Base-by-base conservation (phyloP, 768 basidiomycete species). In the Phlegmacium glaucopus region DNA sequence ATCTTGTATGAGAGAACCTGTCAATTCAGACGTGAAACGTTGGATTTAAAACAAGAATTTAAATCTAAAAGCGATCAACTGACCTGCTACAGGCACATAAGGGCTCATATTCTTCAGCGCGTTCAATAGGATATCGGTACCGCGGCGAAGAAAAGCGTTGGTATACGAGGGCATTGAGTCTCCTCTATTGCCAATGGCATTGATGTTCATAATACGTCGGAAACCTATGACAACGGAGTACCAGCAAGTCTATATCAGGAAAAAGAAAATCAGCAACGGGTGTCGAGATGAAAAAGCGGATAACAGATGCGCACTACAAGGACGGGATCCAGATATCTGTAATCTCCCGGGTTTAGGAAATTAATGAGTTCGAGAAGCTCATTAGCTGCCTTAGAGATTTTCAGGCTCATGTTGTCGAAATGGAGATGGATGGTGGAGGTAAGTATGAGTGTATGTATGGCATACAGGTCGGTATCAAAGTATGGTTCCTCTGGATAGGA, bases 361-460 rank as follows among this genome's bases (percentile, higher is more conserved):
- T 71, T 69, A 25, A 82, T 69, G 16, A 79, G 65, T 22, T 66
- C 60, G 15, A 74, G 64, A 7, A 79, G 60, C 4, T 72, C 62
- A 48, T 71, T 70, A 3, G 72, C 76, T 0, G 77, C 72, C 52
- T 67, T 65, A 10, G 75, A 58, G 27, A 72, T 69, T 49, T 72
- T 71, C 46, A 68, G 58, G 42, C 76, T 70, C 51, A 64, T 58
- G 27, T 62, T 58, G 47, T 72, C 71, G 25, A 69, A 65, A 50
- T 76, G 71, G 9, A 82, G 68, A 51, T 81, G 75, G 44, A 82
- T 73, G 16, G 74, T 73, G 9, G 76, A 71, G 13, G 74, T 71
- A 50, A 77, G 66, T 41, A 75, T 61, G 51, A 82, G 67, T 5
- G 76, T 76, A 52, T 82, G 76, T 29, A 79, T 67, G 8, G 68